Evolutionary conservation across 805 yeast species (phyloP), one percentile per base, ranked within the genome.

Genomic region (Saccharomycopsis fibuligera): DNA sequence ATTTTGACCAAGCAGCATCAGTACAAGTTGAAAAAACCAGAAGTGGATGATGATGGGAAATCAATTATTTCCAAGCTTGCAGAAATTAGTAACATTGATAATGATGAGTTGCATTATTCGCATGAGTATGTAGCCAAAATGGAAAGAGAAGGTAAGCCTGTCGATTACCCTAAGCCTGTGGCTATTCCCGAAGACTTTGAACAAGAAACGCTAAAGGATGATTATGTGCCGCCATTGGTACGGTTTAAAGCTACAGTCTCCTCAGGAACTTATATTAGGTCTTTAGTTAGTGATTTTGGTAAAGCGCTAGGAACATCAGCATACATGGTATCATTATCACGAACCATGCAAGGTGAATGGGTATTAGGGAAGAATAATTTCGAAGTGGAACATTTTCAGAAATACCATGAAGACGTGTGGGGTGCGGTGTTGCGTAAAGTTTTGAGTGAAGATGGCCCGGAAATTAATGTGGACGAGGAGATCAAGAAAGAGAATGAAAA

Each of bases 231-330:
- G 2, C 93, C 95, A 2, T 57, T 83, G 43, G 58, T 91, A 23
- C 90, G 84, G 57, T 78, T 93, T 56, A 75, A 74, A 14, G 78
- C 95, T 3, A 74, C 77, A 31, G 99, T 91, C 0, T 84, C 96
- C 1, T 88, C 97, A 0, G 99, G 99, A 1, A 93, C 98, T 0
- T 93, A 93, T 59, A 89, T 93, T 43, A 75, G 99, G 56, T 84
- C 96, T 2, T 68, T 93, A 47, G 73, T 93, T 43, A 87, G 95
- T 65, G 99, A 93, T 60, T 71, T 86, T 39, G 98, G 96, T 1
- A 76, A 84, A 51, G 84, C 91, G 0, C 67, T 90, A 60, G 81
- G 83, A 16, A 79, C 90, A 0, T 78, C 86, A 23, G 87, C 96
- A 0, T 88, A 88, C 60, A 90, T 93, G 96, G 96, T 84, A 6